Evolutionary conservation across 345 rosid genomes (phyloP).

Genomic region (Lepidium didymum): DNA sequence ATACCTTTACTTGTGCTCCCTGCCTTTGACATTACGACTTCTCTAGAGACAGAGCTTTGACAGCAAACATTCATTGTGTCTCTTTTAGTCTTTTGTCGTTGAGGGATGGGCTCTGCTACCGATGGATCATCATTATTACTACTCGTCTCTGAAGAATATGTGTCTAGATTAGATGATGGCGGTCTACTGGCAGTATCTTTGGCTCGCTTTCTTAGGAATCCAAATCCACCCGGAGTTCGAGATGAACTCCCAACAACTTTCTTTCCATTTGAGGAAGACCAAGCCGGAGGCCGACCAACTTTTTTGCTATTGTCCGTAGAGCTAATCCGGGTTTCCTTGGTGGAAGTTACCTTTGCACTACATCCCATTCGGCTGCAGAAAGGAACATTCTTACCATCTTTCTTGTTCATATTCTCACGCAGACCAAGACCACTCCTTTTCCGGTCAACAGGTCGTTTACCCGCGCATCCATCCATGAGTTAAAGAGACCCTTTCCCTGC

Average conservation of each 20-base stretch:
- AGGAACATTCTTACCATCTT: conserved; percentile 47
- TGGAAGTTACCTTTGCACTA: conserved; percentile 46
- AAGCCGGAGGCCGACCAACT: not conserved
- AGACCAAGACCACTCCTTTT: conserved; percentile 49
- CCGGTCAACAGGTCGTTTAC: conserved; percentile 45
- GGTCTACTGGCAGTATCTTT: conserved; percentile 28
- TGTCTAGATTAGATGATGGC: conserved; percentile 36
- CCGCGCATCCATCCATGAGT: conserved; percentile 66
- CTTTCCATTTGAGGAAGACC: conserved; percentile 47
- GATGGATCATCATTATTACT: conserved; percentile 40
- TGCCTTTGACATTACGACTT: conserved; percentile 23
- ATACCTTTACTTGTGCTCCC: conserved; percentile 51
- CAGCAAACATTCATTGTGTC: conserved; percentile 1
- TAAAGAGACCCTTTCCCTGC: conserved; percentile 4
- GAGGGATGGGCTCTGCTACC: not conserved
- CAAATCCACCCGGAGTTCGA: conserved; percentile 19
- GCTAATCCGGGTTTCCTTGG: conserved; percentile 35
- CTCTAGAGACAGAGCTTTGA: conserved; percentile 17
- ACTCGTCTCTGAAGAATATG: conserved; percentile 59
- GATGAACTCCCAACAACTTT: conserved; percentile 73
- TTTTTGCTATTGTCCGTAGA: conserved; percentile 39
- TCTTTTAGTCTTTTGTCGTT: conserved; percentile 14
- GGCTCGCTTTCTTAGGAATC: conserved; percentile 33
- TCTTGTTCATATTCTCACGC: conserved; percentile 50
- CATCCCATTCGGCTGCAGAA: conserved; percentile 64